Conservation (phyloP, 495 filamentous ascomycete genomes). For the Hypoxylon intermedium region DNA sequence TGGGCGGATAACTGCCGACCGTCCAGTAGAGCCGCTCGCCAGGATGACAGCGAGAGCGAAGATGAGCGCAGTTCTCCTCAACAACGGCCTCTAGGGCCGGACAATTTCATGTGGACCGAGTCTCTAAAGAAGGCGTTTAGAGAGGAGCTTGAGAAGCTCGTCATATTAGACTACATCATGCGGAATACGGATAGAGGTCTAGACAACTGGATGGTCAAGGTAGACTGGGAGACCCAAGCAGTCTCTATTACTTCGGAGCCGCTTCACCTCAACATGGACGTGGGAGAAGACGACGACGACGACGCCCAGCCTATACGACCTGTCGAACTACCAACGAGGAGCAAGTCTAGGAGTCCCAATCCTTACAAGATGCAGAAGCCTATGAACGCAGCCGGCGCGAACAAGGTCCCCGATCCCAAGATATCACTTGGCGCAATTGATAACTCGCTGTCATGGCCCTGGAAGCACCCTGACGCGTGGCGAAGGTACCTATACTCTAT, state of each 20-base stretch:
- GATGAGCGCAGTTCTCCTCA: slow-evolving; percentile 48
- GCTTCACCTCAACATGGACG: slow-evolving; percentile 66
- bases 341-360: slow-evolving; percentile 53
- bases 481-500: slow-evolving; percentile 50
- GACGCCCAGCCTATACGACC: slow-evolving; percentile 62
- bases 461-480: slow-evolving; percentile 97
- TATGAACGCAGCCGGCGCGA: slow-evolving; percentile 75
- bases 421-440: slow-evolving; percentile 92
- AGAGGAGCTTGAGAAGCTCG: slow-evolving; percentile 95
- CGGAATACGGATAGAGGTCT: slow-evolving; percentile 95
- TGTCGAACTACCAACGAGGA: slow-evolving; percentile 57
- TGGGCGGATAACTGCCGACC: slow-evolving; percentile 91
- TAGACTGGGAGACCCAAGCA: slow-evolving; percentile 81
- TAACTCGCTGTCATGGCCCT: slow-evolving; percentile 97
- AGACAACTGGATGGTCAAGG: slow-evolving; percentile 99
- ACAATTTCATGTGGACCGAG: slow-evolving; percentile 86
- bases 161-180: slow-evolving; percentile 99
- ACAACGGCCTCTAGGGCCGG: slow-evolving; percentile 49
- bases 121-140: slow-evolving; percentile 87
- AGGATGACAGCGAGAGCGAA: slow-evolving; percentile 76
- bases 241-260: slow-evolving; percentile 88
- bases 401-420: slow-evolving; percentile 60
- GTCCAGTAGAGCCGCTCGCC: slow-evolving; percentile 58
- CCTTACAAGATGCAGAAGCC: slow-evolving; percentile 82
- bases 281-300: slow-evolving; percentile 56